These are phyloP conservation scores for Cucurbita argyrosperma DNA, from an alignment of 306 rosid genomes.

Conservation along the genomic window DNA sequence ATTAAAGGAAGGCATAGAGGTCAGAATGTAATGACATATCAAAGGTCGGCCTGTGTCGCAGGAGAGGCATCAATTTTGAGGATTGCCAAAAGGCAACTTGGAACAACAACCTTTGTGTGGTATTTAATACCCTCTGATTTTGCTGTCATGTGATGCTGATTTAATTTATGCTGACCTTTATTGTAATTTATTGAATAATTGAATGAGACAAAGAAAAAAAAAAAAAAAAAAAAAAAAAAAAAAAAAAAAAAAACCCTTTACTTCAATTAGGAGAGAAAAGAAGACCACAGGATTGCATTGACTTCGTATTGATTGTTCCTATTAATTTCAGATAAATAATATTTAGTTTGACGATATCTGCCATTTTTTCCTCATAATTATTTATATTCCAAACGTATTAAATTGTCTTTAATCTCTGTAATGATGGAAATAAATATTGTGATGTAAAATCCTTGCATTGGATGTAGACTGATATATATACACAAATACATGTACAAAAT, in stretches of 20 bases:
- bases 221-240: no score
- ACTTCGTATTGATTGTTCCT: not conserved
- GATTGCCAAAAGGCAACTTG: not conserved
- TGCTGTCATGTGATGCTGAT: not conserved
- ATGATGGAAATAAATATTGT: no score
- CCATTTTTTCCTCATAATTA: not conserved
- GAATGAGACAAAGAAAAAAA: no score
- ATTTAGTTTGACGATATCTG: not conserved
- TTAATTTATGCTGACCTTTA: not conserved
- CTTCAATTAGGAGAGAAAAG: not conserved
- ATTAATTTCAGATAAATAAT: not conserved
- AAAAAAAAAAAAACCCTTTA: not conserved
- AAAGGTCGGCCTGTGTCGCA: not conserved
- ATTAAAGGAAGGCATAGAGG: slow-evolving; percentile 66
- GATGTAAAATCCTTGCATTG: no score
- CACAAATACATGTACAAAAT: no score
- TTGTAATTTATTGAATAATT: not conserved
- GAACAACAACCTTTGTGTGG: not conserved
- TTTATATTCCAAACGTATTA: no score
- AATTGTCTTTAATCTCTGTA: no score
- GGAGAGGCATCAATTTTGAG: not conserved
- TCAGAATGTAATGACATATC: slow-evolving; percentile 31
- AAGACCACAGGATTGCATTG: not conserved
- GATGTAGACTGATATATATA: no score
- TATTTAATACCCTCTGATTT: not conserved